Conservation (phyloP, 2,329 filamentous ascomycete species). For the Penicillium olsonii region DNA sequence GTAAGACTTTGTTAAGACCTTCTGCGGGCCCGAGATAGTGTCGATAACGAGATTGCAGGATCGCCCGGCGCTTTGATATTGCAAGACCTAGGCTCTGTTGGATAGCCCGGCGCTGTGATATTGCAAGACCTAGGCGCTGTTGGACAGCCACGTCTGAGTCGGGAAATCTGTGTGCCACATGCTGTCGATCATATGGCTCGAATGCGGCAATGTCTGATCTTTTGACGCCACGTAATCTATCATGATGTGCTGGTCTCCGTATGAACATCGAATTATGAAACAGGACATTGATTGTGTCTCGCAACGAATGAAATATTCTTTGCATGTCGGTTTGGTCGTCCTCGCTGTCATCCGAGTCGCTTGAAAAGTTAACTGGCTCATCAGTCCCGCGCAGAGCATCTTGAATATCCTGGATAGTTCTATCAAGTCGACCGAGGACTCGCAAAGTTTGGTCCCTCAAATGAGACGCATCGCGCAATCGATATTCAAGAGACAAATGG, state of each 20-base stretch:
- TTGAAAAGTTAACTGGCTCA: constrained; percentile 2
- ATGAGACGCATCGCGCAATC: constrained; percentile 31
- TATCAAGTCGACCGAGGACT: background rate
- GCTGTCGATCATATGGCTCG: constrained; percentile 10
- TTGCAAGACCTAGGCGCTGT: constrained; percentile 30
- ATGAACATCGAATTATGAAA: constrained; percentile 42
- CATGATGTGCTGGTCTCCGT: constrained; percentile 39
- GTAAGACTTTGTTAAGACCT: constrained; percentile 21
- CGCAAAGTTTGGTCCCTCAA: constrained; percentile 10
- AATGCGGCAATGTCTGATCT: constrained; percentile 3
- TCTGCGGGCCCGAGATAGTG: constrained; percentile 34
- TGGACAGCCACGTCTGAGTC: background rate
- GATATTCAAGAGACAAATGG: constrained; percentile 33
- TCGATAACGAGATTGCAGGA: constrained; percentile 39
- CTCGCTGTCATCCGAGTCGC: background rate
- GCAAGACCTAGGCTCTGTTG: no score
- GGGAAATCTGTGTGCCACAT: constrained; percentile 36
- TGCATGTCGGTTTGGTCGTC: constrained; percentile 13
- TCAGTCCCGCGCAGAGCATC: background rate
- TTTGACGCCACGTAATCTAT: constrained; percentile 22
- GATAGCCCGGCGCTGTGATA: constrained; percentile 23
- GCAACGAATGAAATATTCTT: constrained; percentile 16
- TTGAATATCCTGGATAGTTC: constrained; percentile 12
- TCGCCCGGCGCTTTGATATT: constrained; percentile 36
- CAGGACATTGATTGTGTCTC: constrained; percentile 34